These are phyloP conservation scores for Fusarium nelsonii DNA, from an alignment of 2,329 filamentous ascomycete genomes.

Conservation along the genomic window DNA sequence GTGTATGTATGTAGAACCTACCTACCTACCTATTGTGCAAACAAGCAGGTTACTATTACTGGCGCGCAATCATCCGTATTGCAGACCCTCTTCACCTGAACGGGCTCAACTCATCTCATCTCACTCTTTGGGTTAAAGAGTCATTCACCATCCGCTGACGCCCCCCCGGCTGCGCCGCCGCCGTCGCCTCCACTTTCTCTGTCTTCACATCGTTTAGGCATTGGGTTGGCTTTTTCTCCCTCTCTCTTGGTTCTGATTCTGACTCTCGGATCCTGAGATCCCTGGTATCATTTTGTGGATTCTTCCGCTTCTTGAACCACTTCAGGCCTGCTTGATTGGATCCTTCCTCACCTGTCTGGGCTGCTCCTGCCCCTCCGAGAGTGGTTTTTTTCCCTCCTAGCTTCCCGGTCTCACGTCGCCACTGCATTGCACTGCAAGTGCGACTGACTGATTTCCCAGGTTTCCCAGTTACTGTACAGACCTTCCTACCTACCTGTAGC, in stretches of 20 bases:
- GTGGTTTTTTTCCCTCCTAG: slow-evolving; percentile 33
- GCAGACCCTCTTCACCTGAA: slow-evolving; percentile 8
- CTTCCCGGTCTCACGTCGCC: slow-evolving; percentile 39
- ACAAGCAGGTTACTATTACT: slow-evolving; percentile 25
- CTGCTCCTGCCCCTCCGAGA: slow-evolving; percentile 31
- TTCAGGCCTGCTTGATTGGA: slow-evolving; percentile 32
- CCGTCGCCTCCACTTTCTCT: slow-evolving; percentile 31
- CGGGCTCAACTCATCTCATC: not conserved
- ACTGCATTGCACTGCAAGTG: slow-evolving; percentile 30
- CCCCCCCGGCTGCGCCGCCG: slow-evolving; percentile 40
- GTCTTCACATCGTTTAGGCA: slow-evolving; percentile 31
- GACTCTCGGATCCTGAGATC: slow-evolving; percentile 25
- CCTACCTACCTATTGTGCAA: not conserved
- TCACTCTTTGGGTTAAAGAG: slow-evolving; percentile 16
- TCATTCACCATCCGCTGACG: slow-evolving; percentile 37
- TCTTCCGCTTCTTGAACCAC: slow-evolving; percentile 26
- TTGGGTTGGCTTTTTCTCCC: slow-evolving; percentile 2
- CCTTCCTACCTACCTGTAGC: slow-evolving; percentile 5
- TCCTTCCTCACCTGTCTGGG: slow-evolving; percentile 14
- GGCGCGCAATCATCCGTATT: slow-evolving; percentile 30
- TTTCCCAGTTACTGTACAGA: slow-evolving; percentile 38
- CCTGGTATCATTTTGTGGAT: slow-evolving; percentile 30
- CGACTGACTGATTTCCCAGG: slow-evolving; percentile 34
- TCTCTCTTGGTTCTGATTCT: slow-evolving; percentile 8
- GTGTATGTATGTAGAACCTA: not conserved